Evolutionary conservation across 2,329 filamentous ascomycete genomes (phyloP).

Genomic region (Basipetospora chlamydospora): DNA sequence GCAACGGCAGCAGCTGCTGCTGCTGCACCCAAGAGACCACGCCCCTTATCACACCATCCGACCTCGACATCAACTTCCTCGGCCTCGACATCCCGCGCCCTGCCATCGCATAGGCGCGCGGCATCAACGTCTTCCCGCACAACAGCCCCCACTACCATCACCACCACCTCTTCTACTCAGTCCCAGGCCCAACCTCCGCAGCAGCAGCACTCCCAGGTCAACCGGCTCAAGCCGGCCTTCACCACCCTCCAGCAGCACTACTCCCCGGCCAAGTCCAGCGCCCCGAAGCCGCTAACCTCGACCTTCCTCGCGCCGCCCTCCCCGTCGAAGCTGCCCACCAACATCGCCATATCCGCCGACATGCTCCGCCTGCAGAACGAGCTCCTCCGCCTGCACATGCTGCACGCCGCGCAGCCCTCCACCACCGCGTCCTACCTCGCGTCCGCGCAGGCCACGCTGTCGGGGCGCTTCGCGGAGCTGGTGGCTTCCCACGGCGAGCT

Average conservation of each 20-base stretch:
- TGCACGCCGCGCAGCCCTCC: conserved; percentile 39
- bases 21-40: conserved; percentile 8
- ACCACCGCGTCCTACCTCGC: conserved; percentile 36
- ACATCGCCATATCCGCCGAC: conserved; percentile 43
- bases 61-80: conserved; percentile 11
- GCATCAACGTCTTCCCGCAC: conserved; percentile 2
- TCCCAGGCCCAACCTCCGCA: too few relatives aligned
- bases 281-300: conserved; percentile 47
- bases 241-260: conserved; percentile 53
- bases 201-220: too few relatives aligned
- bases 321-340: conserved; percentile 45
- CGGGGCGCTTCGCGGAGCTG: conserved; percentile 27
- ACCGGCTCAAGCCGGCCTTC: conserved; percentile 42
- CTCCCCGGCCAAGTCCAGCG: conserved; percentile 45
- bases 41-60: not conserved
- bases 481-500: conserved; percentile 19
- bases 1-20: conserved; percentile 10
- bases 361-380: conserved; percentile 46
- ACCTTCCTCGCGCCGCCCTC: conserved; percentile 44
- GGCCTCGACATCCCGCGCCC: conserved; percentile 4
- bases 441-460: conserved; percentile 37
- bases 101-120: too few relatives aligned
- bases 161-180: conserved; percentile 6
- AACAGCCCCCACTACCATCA: conserved; percentile 7
- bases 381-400: conserved; percentile 48